phyloP scores from a whole-genome alignment of 2,329 filamentous ascomycete genomes.

The Claviceps paspali region DNA sequence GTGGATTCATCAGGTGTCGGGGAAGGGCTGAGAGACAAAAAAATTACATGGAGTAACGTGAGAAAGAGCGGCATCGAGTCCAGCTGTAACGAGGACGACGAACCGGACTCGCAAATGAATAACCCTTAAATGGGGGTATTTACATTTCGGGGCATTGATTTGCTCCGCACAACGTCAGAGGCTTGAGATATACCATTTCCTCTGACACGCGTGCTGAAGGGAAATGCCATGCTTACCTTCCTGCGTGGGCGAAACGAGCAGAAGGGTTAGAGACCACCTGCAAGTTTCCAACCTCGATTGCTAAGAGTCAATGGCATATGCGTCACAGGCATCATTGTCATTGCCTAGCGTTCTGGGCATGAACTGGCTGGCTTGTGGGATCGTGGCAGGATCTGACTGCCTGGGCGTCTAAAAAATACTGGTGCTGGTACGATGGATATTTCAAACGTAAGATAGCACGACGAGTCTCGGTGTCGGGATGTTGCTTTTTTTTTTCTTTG shows the following conservation, averaged over 20 bases:
- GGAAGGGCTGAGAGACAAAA: background rate
- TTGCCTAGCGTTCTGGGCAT: background rate
- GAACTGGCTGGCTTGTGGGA: background rate
- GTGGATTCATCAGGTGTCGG: background rate
- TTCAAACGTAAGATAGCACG: background rate
- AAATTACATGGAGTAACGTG: background rate
- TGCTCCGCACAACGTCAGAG: background rate
- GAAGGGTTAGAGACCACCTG: no score
- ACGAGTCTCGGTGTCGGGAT: no score
- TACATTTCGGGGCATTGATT: background rate
- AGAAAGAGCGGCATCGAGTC: background rate
- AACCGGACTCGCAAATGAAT: no score
- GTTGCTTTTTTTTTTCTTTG: background rate
- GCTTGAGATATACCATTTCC: background rate
- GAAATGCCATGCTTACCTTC: no score
- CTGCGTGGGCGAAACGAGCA: no score
- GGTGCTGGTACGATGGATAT: background rate
- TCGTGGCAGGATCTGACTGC: background rate
- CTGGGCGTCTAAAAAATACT: background rate
- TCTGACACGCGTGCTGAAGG: background rate
- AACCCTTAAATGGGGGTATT: no score
- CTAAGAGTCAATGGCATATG: no score
- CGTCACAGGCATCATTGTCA: no score
- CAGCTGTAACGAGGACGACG: background rate
- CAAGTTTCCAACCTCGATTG: no score